Base-by-base conservation (phyloP, 208 protist species). In the Leishmania tropica region DNA sequence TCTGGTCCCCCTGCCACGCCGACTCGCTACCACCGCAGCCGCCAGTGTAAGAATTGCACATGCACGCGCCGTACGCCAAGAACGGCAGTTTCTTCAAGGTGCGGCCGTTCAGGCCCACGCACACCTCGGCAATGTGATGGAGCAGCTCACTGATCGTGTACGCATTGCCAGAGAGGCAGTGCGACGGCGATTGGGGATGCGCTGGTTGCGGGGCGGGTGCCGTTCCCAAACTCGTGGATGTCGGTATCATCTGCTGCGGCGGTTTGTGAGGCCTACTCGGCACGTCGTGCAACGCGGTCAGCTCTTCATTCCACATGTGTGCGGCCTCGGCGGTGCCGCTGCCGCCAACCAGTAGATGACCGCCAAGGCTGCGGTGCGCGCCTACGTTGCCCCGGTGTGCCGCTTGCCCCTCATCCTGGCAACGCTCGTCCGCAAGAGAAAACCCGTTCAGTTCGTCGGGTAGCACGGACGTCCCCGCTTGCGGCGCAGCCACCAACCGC, bases 31-130 rank as follows among this genome's bases (percentile, higher is more conserved):
- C 5, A 51, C 37, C 1, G 37, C 53, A 62, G 65, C 28, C 68
- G 68, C 37, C 48, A 11, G 45, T 53, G 28, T 42, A 53, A 24
- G 42, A n/a, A 37, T 51, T 37, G 74, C 78, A 82, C n/a, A 85
- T 13, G 56, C 87, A 91, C 3, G 60, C 37, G 24, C 90, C 76
- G 54, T 84, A 96, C 21, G 97, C 94, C 1, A 99, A 80, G 76
- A 99, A 98, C 7, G 98, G 97, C 19, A 99, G 60, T 83, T 98
- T 98, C 84, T 97, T 93, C 24, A 99, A 75, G 19, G 84, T 89
- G 54, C 98, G 92, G 0, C 97, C 98, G 74, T 93, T 98, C n/a
- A 99, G 80, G 8, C 92, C 93, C n/a, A 87, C 88, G 64, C 89
- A 93, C 6, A 79, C 54, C 31, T 73, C 75, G 24, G 93, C 89